Base-by-base conservation (phyloP, 805 yeast species). In the Wickerhamiella shivajii region DNA sequence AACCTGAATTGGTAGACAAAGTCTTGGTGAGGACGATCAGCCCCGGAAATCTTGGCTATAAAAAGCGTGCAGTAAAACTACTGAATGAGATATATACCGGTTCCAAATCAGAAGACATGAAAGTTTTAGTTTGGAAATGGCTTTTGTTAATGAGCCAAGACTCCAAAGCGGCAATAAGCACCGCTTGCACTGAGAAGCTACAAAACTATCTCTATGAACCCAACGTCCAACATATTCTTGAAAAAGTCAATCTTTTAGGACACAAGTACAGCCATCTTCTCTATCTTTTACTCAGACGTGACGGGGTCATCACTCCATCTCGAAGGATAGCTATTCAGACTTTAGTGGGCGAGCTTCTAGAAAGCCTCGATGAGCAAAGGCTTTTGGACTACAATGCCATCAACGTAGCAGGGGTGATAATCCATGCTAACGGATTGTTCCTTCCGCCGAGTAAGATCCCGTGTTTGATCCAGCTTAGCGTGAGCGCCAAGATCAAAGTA, bases 401-500 rank as follows among this genome's bases (percentile, higher is more conserved):
- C 8, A 17, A 24, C 5, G 34, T 36, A 3, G 38, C 41, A 6
- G 24, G 36, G 1, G 29, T 29, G 2, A 18, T 38, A 14, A 23
- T 38, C 11, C 31, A 30, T 7, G 38, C 41, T 4, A 38, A 38
- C 26, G 41, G 38, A 3, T 26, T 34, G 5, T 38, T 25, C 20
- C 18, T 30, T 19, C 41, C 41, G 3, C 28, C 36, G 3, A 21
- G 28, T 18, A 34, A 34, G 14, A 25, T 31, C n/a, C 31, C 35
- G 2, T 18, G 20, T 3, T 12, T 38, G n/a, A 26, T 34, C 6
- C 15, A 15, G 3, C 29, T 34, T 5, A 26, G 34, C 8, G 16
- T 22, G 6, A 3, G 27, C 6, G 13, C 13, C 11, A 8, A 14
- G 4, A 16, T 18, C 8, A 5, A n/a, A 7, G 24, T 22, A 3